A percentile compares a stretch with the other conserved stretches of the same genome.
These are phyloP conservation scores for Ustilago xerochloae DNA, from an alignment of 1,284 basidiomycete species.

Conservation along the genomic window DNA sequence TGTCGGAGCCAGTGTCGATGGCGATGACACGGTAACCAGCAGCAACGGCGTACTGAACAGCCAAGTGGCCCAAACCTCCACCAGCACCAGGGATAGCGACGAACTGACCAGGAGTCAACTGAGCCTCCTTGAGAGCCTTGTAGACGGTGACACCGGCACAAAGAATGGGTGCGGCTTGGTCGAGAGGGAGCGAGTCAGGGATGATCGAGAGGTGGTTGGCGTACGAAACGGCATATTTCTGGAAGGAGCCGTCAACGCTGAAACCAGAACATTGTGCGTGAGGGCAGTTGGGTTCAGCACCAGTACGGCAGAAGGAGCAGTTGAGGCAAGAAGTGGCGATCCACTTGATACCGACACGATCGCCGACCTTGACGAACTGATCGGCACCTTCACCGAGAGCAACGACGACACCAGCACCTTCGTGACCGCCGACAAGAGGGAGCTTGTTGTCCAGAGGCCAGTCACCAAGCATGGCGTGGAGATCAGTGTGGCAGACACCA, in stretches of 20 bases:
- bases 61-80: conserved; percentile 72
- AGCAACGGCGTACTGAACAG: conserved; percentile 56
- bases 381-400: conserved; percentile 80
- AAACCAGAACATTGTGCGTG: conserved; percentile 69
- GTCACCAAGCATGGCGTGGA: conserved; percentile 62
- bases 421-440: conserved; percentile 86
- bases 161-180: conserved; percentile 81
- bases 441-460: conserved; percentile 71
- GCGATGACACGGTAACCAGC: conserved; percentile 78
- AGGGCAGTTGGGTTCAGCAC: conserved; percentile 74
- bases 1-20: conserved; percentile 81
- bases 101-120: conserved; percentile 78
- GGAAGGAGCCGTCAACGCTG: conserved; percentile 84
- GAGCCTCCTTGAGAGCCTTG: conserved; percentile 82
- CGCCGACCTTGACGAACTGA: conserved; percentile 74
- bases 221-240: conserved; percentile 76
- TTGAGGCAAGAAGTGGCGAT: conserved; percentile 74
- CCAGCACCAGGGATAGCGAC: conserved; percentile 83
- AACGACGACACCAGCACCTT: conserved; percentile 76
- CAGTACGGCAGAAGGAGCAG: conserved; percentile 79
- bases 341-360: conserved; percentile 84
- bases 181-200: conserved; percentile 72
- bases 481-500: conserved; percentile 56
- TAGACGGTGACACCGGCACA: conserved; percentile 83
- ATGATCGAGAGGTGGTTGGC: conserved; percentile 76